phyloP scores from a whole-genome alignment of 768 basidiomycete genomes.

The Kondoa subrosea region DNA sequence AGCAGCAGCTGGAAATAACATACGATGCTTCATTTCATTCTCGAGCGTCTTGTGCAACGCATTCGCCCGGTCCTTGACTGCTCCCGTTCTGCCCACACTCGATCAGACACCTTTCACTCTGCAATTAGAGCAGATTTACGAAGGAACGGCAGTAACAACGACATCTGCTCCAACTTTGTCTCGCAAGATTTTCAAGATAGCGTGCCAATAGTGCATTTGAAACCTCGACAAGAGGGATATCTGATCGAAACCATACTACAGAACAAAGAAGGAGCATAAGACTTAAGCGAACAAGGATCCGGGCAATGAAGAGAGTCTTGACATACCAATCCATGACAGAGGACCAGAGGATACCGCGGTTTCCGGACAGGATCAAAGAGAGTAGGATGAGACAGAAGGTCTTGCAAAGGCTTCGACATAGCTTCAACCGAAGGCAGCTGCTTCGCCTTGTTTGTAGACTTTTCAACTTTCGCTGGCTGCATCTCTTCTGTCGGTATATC shows the following conservation, averaged over 20 bases:
- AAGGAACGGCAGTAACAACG: conserved; percentile 81
- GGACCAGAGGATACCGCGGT: conserved; percentile 79
- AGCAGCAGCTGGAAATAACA: background rate
- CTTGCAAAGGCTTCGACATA: conserved; percentile 10
- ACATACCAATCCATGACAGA: conserved; percentile 42
- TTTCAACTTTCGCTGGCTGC: background rate
- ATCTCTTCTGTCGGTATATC: no score
- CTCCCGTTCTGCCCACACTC: conserved; percentile 53
- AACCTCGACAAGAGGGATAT: conserved; percentile 1
- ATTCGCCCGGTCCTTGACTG: conserved; percentile 61
- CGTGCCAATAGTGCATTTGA: conserved; percentile 60
- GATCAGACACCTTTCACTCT: background rate
- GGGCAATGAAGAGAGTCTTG: background rate
- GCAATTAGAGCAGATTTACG: background rate
- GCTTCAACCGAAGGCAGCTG: background rate
- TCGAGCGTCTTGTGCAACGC: conserved; percentile 57
- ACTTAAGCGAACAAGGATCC: background rate
- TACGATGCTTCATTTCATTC: conserved; percentile 37
- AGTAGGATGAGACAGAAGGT: conserved; percentile 53
- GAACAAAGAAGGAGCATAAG: conserved; percentile 15
- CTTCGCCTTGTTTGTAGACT: background rate
- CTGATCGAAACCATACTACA: conserved; percentile 8
- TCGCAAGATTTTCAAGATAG: conserved; percentile 61
- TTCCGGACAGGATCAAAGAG: conserved; percentile 59
- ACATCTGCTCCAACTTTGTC: conserved; percentile 77